These are phyloP conservation scores for Dendryphion nanum DNA, from an alignment of 2,329 filamentous ascomycete genomes.

Conservation along the genomic window DNA sequence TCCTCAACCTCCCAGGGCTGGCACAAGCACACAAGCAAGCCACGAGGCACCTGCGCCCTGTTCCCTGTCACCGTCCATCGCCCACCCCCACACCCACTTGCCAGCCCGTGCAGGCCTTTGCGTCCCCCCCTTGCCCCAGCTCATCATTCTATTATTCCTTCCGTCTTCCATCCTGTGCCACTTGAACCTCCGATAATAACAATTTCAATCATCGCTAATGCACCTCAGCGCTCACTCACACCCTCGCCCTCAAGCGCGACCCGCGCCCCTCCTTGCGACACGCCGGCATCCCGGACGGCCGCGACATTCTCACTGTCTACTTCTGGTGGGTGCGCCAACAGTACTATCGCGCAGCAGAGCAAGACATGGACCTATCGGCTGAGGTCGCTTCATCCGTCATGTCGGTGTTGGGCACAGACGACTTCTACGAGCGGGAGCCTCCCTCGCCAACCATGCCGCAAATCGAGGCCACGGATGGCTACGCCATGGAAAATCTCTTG, in stretches of 20 bases:
- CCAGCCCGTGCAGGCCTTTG: too few relatives aligned
- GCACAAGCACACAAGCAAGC: too few relatives aligned
- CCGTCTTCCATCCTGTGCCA: neutral
- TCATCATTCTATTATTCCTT: neutral
- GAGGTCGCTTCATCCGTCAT: slow-evolving; percentile 4
- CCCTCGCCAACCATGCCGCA: too few relatives aligned
- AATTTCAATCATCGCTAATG: neutral
- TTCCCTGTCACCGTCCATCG: too few relatives aligned
- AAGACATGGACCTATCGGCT: neutral
- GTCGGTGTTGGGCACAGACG: slow-evolving; percentile 4
- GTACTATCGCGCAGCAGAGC: slow-evolving; percentile 7
- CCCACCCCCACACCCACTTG: too few relatives aligned
- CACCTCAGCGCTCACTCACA: neutral
- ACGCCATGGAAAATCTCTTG: too few relatives aligned
- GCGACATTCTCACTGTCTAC: slow-evolving; percentile 21
- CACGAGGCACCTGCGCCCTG: too few relatives aligned
- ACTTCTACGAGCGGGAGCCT: neutral
- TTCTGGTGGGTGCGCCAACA: slow-evolving; percentile 20
- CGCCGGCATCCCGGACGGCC: slow-evolving; percentile 19
- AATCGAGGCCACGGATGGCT: too few relatives aligned
- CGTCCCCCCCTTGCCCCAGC: neutral
- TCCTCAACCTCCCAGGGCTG: too few relatives aligned
- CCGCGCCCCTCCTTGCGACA: neutral
- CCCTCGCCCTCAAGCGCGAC: neutral
- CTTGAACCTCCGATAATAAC: neutral